Evolutionary conservation across 495 filamentous ascomycete species (phyloP).

Genomic region (Penicillium arizonense): DNA sequence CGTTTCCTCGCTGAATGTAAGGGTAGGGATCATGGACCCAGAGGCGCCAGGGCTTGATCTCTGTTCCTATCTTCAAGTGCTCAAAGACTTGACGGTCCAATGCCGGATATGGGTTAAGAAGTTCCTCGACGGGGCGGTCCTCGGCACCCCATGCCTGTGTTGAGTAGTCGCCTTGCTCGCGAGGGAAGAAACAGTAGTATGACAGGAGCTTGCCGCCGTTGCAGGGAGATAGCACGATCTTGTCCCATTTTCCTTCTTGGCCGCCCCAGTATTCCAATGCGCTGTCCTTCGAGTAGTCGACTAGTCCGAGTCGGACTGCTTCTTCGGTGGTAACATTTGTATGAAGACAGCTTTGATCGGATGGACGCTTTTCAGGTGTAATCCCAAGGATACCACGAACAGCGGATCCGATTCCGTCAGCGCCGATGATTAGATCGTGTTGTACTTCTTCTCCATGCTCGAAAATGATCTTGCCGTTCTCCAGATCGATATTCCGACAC

Average conservation of each 20-base stretch:
- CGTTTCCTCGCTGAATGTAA: conserved; percentile 27
- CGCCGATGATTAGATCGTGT: conserved; percentile 44
- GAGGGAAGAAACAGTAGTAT: conserved; percentile 52
- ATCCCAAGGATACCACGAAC: conserved; percentile 43
- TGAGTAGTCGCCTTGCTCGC: conserved; percentile 39
- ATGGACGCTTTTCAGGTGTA: conserved; percentile 42
- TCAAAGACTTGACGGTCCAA: conserved; percentile 39
- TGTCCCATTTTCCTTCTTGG: conserved; percentile 46
- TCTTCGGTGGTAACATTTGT: conserved; percentile 44
- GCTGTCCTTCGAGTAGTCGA: conserved; percentile 42
- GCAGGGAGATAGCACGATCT: conserved; percentile 50
- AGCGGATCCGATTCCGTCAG: conserved; percentile 46
- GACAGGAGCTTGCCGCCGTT: conserved; percentile 45
- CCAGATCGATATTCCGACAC: conserved; percentile 37
- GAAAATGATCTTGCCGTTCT: conserved; percentile 36
- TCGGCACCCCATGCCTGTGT: conserved; percentile 42
- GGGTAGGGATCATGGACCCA: conserved; percentile 51
- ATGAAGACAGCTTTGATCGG: conserved; percentile 45
- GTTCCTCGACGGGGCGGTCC: conserved; percentile 35
- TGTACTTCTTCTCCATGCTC: conserved; percentile 27
- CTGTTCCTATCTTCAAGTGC: conserved; percentile 40
- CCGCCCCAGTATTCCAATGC: conserved; percentile 52
- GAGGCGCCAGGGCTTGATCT: conserved; percentile 49
- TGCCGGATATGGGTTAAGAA: conserved; percentile 43
- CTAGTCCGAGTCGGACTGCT: conserved; percentile 38